These are phyloP conservation scores for Rhynchospora tenuis DNA, from an alignment of 176 grass and related monocot genomes.

Conservation along the genomic window DNA sequence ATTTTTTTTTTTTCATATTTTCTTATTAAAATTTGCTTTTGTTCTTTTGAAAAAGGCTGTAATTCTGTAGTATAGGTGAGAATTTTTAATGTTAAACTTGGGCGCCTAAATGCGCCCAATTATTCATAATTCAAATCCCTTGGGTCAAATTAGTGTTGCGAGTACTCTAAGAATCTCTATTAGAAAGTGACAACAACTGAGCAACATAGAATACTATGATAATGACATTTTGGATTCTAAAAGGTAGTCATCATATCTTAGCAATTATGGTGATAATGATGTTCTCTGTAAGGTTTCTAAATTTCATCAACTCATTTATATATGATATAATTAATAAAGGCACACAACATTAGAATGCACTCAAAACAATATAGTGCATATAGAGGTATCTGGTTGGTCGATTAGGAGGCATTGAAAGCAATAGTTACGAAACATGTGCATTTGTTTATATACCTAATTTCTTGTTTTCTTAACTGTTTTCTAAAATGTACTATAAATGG, in stretches of 20 bases:
- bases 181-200: background rate
- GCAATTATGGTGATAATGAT: slow-evolving; percentile 16
- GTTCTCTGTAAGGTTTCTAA: background rate
- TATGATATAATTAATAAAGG: background rate
- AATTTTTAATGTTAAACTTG: background rate
- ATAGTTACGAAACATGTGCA: background rate
- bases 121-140: background rate
- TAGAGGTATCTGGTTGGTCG: background rate
- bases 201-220: background rate
- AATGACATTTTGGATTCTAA: background rate
- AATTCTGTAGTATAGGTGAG: background rate
- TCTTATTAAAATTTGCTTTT: background rate
- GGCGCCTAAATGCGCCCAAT: background rate
- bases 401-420: background rate
- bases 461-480: background rate
- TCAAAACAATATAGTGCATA: background rate
- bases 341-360: background rate
- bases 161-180: background rate
- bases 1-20: background rate
- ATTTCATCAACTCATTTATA: background rate
- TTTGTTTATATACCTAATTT: background rate
- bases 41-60: no score
- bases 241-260: background rate
- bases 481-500: background rate
- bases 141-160: background rate